phyloP scores from a whole-genome alignment of 306 rosid genomes.

The Coriaria nepalensis region DNA sequence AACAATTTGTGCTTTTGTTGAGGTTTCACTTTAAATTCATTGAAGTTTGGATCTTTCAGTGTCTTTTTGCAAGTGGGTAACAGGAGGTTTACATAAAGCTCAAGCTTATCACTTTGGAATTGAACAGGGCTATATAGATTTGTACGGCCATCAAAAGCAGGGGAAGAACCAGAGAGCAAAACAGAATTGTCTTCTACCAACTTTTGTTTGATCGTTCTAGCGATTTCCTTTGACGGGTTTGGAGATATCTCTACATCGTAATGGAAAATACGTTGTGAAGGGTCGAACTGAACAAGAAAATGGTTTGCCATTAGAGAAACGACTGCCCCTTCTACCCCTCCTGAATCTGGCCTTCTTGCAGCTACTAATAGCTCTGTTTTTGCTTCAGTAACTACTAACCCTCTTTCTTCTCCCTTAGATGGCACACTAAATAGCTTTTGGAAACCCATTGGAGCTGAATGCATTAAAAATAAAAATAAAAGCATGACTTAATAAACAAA shows the following conservation, averaged over 20 bases:
- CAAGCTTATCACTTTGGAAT: slow-evolving; percentile 72
- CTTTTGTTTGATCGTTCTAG: slow-evolving; percentile 70
- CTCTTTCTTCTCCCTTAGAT: slow-evolving; percentile 33
- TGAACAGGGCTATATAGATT: slow-evolving; percentile 83
- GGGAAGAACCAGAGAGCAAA: slow-evolving; percentile 60
- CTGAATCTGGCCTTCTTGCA: slow-evolving; percentile 85
- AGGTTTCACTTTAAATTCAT: slow-evolving; percentile 27
- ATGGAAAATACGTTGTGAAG: slow-evolving; percentile 59
- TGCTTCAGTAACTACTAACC: slow-evolving; percentile 21
- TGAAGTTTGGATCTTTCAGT: slow-evolving; percentile 26
- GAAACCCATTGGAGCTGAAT: slow-evolving; percentile 35
- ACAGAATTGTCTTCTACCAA: slow-evolving; percentile 46
- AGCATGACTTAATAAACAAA: background rate
- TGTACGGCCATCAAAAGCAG: slow-evolving; percentile 84
- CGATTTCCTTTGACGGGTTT: slow-evolving; percentile 70
- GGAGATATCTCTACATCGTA: slow-evolving; percentile 95
- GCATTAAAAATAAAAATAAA: background rate
- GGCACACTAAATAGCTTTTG: slow-evolving; percentile 30
- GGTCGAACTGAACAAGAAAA: slow-evolving; percentile 66
- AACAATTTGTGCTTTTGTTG: slow-evolving; percentile 45
- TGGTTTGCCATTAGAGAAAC: slow-evolving; percentile 88
- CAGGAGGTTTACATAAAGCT: slow-evolving; percentile 69
- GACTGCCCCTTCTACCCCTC: slow-evolving; percentile 79
- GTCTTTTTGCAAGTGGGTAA: slow-evolving; percentile 32
- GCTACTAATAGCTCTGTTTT: slow-evolving; percentile 44